phyloP scores from a whole-genome alignment of 352 stramenopile genomes.

The Phytophthora tubulina region DNA sequence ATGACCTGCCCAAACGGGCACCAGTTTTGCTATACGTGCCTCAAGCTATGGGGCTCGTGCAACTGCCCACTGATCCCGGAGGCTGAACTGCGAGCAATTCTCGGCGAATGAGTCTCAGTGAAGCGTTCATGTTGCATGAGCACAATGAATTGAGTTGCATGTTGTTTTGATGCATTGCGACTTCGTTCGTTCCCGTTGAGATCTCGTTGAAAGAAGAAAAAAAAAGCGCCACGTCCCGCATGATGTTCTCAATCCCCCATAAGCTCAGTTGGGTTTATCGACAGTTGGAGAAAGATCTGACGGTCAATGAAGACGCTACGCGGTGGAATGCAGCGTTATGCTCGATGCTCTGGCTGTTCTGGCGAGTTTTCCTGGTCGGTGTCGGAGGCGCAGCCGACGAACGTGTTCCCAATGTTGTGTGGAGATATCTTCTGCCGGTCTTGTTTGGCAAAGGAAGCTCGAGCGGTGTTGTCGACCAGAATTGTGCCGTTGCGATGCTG shows the following conservation, averaged over 20 bases:
- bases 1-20: slow-evolving; percentile 80
- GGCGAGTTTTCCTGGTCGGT: slow-evolving; percentile 19
- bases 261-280: slow-evolving; percentile 16
- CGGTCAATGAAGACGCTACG: slow-evolving; percentile 6
- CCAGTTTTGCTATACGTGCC: slow-evolving; percentile 83
- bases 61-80: slow-evolving; percentile 69
- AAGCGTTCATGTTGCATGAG: neutral
- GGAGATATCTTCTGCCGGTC: slow-evolving; percentile 48
- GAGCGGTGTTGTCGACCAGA: slow-evolving; percentile 30
- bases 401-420: slow-evolving; percentile 51
- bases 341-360: slow-evolving; percentile 25
- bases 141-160: neutral
- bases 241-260: neutral
- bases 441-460: slow-evolving; percentile 35
- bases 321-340: neutral
- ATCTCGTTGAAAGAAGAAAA: neutral
- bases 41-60: slow-evolving; percentile 62
- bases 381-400: slow-evolving; percentile 16
- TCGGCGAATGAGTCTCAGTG: slow-evolving; percentile 51
- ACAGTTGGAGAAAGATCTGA: slow-evolving; percentile 5
- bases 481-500: slow-evolving; percentile 53
- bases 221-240: slow-evolving; percentile 14
- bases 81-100: slow-evolving; percentile 55
- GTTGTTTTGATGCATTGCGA: slow-evolving; percentile 17
- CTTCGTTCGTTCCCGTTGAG: neutral